phyloP scores from a whole-genome alignment of 2,329 filamentous ascomycete genomes.

The Fusarium sp. region DNA sequence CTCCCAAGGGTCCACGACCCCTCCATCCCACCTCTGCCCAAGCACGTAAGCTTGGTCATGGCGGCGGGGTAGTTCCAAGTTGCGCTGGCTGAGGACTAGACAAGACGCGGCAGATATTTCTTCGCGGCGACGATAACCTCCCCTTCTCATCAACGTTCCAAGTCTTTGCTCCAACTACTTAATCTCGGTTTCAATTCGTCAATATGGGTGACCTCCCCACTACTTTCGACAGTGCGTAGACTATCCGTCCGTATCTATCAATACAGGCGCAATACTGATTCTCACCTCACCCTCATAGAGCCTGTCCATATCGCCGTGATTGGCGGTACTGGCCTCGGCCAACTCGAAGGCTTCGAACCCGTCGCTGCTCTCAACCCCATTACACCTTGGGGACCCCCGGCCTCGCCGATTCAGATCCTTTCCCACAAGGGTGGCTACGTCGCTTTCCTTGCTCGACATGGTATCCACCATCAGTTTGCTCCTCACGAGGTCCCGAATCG shows the following conservation, averaged over 20 bases:
- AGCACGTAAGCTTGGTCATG: slow-evolving; percentile 41
- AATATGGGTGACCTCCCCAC: slow-evolving; percentile 66
- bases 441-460: slow-evolving; percentile 95
- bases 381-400: slow-evolving; percentile 90
- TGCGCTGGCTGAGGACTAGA: slow-evolving; percentile 17
- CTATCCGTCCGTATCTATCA: not conserved
- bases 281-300: slow-evolving; percentile 54
- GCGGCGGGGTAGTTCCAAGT: slow-evolving; percentile 43
- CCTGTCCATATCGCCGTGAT: slow-evolving; percentile 88
- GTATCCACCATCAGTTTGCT: slow-evolving; percentile 86
- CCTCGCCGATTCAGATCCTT: slow-evolving; percentile 83
- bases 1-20: slow-evolving; percentile 41
- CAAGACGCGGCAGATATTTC: slow-evolving; percentile 25
- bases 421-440: slow-evolving; percentile 85
- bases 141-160: slow-evolving; percentile 10
- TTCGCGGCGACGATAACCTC: slow-evolving; percentile 15
- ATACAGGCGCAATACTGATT: slow-evolving; percentile 25
- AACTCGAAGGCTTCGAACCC: slow-evolving; percentile 87
- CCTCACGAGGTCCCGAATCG: slow-evolving; percentile 95
- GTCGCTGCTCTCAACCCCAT: slow-evolving; percentile 80
- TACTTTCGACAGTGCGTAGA: slow-evolving; percentile 67
- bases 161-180: not conserved
- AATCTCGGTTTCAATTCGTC: slow-evolving; percentile 8
- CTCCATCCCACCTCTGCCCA: slow-evolving; percentile 29
- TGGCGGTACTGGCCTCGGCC: slow-evolving; percentile 90